Conservation (phyloP, 1,284 basidiomycete species). For the Inonotus hispidus region DNA sequence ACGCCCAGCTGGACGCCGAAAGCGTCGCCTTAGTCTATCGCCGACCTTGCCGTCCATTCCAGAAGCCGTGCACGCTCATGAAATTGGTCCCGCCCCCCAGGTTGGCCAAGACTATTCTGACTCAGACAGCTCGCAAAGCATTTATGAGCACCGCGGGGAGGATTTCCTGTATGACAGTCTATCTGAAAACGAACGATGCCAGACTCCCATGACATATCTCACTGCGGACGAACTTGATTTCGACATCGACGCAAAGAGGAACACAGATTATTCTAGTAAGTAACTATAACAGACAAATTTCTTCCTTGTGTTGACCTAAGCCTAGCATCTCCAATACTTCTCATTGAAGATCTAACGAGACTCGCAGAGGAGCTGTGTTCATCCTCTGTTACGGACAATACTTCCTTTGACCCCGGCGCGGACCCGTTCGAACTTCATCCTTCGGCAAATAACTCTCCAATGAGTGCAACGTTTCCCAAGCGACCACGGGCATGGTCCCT, state of each 20-base stretch:
- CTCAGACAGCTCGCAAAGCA: slow-evolving; percentile 13
- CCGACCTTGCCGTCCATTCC: slow-evolving; percentile 14
- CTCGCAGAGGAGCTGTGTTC: slow-evolving; percentile 6
- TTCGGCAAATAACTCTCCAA: slow-evolving; percentile 7
- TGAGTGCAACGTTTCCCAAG: slow-evolving; percentile 7
- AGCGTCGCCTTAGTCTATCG: slow-evolving; percentile 10
- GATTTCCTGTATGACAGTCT: slow-evolving; percentile 14
- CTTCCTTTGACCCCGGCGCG: background rate
- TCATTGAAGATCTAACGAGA: slow-evolving; percentile 11
- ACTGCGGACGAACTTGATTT: slow-evolving; percentile 9
- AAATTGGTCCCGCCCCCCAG: background rate
- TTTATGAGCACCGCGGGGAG: slow-evolving; percentile 13
- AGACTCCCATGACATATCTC: slow-evolving; percentile 7
- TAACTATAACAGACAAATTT: background rate
- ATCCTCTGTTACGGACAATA: background rate
- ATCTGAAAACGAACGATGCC: slow-evolving; percentile 10
- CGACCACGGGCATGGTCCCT: slow-evolving; percentile 9
- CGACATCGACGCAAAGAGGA: background rate
- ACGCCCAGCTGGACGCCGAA: background rate
- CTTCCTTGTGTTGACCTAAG: background rate
- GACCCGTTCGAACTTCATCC: slow-evolving; percentile 13
- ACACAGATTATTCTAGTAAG: background rate
- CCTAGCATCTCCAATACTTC: slow-evolving; percentile 9
- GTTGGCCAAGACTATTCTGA: background rate
- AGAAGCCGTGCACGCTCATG: slow-evolving; percentile 2